phyloP scores from a whole-genome alignment of 805 yeast genomes.

The Saturnispora quitensis region DNA sequence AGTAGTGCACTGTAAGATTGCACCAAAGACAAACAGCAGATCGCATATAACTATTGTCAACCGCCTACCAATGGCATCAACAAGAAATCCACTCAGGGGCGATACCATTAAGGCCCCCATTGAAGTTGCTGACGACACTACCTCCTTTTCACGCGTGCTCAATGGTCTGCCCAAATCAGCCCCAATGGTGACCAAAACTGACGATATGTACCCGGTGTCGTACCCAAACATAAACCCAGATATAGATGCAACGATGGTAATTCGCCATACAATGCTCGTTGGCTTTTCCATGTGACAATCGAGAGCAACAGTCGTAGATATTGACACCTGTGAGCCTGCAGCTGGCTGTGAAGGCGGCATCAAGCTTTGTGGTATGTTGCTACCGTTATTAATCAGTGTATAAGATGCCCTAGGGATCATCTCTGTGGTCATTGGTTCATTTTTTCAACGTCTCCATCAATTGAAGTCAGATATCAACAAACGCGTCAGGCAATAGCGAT shows the following conservation, averaged over 20 bases:
- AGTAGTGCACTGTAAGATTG: constrained; percentile 74
- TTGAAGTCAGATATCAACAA: background rate
- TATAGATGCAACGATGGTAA: constrained; percentile 74
- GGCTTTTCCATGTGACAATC: constrained; percentile 32
- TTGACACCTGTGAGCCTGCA: background rate
- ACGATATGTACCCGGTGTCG: constrained; percentile 93
- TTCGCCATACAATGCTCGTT: constrained; percentile 51
- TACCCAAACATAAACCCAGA: constrained; percentile 97
- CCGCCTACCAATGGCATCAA: constrained; percentile 80
- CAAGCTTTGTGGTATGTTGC: background rate
- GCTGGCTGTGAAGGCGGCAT: background rate
- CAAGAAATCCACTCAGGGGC: constrained; percentile 65
- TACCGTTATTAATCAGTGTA: background rate
- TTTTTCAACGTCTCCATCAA: background rate
- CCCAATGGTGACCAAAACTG: constrained; percentile 82
- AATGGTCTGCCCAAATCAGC: constrained; percentile 51
- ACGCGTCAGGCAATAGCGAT: background rate
- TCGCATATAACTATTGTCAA: constrained; percentile 78
- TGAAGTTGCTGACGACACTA: constrained; percentile 90
- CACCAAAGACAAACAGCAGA: constrained; percentile 73
- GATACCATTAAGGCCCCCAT: constrained; percentile 85
- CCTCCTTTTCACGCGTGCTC: constrained; percentile 72
- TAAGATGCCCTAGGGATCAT: background rate
- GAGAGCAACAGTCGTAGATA: background rate
- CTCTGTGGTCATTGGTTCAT: background rate